These are phyloP conservation scores for Trichoderma orchidacearum DNA, from an alignment of 495 filamentous ascomycete species.

Conservation along the genomic window DNA sequence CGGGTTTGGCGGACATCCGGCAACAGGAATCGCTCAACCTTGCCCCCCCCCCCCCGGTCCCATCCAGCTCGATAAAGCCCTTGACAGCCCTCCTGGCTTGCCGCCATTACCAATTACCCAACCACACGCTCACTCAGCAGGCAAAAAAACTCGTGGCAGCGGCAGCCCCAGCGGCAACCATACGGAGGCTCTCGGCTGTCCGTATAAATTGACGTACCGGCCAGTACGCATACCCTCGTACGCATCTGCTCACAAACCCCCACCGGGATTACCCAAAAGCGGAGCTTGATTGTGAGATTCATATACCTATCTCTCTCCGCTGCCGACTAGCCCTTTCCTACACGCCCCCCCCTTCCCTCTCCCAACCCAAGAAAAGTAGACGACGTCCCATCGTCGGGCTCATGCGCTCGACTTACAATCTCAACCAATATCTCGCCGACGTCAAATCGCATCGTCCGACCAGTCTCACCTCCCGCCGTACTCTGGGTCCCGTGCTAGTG, in stretches of 20 bases:
- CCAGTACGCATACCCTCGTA: background rate
- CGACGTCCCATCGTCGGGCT: background rate
- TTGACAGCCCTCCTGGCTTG: background rate
- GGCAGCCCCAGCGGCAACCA: too few relatives aligned
- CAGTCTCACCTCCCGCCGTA: background rate
- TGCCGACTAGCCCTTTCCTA: background rate
- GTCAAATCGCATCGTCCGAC: background rate
- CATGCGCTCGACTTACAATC: background rate
- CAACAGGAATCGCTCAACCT: background rate
- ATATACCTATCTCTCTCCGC: background rate
- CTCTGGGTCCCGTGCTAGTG: background rate
- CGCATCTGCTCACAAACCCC: background rate
- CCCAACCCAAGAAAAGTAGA: background rate
- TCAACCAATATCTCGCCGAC: background rate
- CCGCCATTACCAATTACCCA: background rate
- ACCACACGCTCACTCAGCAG: background rate
- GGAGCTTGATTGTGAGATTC: constrained; percentile 1
- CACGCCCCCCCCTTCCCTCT: background rate
- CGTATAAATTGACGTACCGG: background rate
- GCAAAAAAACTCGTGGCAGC: background rate
- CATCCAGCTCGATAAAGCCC: background rate
- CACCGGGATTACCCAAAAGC: background rate
- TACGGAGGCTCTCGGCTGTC: background rate
- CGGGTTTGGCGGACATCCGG: background rate
- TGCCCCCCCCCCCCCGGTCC: background rate